Percentiles rank a stretch among this genome's conserved stretches.
phyloP scores from a whole-genome alignment of 345 rosid species.

The Salix exigua region DNA sequence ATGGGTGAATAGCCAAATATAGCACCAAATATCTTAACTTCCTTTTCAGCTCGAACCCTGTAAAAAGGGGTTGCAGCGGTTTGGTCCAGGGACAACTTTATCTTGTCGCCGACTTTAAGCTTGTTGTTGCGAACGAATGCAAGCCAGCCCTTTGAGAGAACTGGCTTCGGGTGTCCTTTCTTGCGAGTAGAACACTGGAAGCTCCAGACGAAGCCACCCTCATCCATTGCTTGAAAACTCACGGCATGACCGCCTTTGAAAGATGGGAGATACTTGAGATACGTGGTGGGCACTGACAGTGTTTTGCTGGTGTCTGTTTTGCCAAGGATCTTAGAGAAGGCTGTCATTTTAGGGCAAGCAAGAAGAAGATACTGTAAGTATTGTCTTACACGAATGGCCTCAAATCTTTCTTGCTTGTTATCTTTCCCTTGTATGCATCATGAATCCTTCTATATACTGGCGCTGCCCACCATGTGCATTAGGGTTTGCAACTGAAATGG shows the following conservation, averaged over 20 bases:
- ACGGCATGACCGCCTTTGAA: not conserved
- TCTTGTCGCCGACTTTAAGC: not conserved
- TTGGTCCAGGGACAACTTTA: not conserved
- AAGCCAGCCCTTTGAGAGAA: constrained; percentile 13
- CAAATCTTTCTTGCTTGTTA: no score
- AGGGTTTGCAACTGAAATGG: no score
- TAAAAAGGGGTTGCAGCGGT: not conserved
- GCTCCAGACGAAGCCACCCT: not conserved
- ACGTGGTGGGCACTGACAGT: not conserved
- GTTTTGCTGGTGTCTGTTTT: no score
- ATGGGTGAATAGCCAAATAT: not conserved
- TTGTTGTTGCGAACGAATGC: not conserved
- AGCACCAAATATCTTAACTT: not conserved
- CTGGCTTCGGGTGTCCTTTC: not conserved
- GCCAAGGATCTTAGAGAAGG: no score
- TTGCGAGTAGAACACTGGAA: constrained; percentile 3
- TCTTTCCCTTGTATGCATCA: no score
- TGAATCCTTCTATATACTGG: no score
- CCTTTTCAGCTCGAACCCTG: not conserved
- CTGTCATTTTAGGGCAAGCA: no score
- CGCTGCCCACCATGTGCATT: no score
- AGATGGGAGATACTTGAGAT: not conserved
- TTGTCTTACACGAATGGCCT: no score
- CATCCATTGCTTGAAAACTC: not conserved
- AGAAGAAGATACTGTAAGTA: no score